Conservation (phyloP, 768 basidiomycete genomes). For the Scleroderma citrinum region DNA sequence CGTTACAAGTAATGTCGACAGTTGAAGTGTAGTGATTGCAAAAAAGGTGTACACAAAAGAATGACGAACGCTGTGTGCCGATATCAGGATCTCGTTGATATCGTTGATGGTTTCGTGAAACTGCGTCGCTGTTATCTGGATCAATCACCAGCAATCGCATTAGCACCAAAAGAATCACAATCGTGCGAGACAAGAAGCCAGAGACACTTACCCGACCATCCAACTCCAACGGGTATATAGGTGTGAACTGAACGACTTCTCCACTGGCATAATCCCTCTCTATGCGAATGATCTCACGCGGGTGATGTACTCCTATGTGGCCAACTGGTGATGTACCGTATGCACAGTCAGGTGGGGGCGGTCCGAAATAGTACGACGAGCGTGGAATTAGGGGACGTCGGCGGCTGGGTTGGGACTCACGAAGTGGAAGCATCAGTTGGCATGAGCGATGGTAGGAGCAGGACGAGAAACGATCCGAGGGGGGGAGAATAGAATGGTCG, state of each 20-base stretch:
- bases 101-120: conserved; percentile 87
- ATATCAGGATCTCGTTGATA: conserved; percentile 83
- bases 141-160: not conserved
- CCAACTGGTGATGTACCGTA: conserved; percentile 80
- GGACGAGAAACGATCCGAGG: not conserved
- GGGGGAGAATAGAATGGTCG: conserved; percentile 9
- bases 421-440: not conserved
- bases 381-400: conserved; percentile 56
- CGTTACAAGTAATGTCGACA: conserved; percentile 60
- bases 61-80: conserved; percentile 72
- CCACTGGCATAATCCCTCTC: conserved; percentile 92
- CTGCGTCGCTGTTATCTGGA: conserved; percentile 82
- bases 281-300: conserved; percentile 85
- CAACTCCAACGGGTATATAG: conserved; percentile 85
- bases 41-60: conserved; percentile 76
- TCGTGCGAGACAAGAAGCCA: too few species aligned
- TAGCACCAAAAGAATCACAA: not conserved
- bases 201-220: conserved; percentile 79
- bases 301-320: conserved; percentile 82
- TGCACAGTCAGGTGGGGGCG: conserved; percentile 68
- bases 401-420: conserved; percentile 20
- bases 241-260: conserved; percentile 85
- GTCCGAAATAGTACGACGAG: conserved; percentile 81
- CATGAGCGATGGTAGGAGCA: conserved; percentile 1
- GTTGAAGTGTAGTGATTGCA: conserved; percentile 73